Evolutionary conservation across 352 stramenopile species (phyloP).

Genomic region (Pythium coloratum): DNA sequence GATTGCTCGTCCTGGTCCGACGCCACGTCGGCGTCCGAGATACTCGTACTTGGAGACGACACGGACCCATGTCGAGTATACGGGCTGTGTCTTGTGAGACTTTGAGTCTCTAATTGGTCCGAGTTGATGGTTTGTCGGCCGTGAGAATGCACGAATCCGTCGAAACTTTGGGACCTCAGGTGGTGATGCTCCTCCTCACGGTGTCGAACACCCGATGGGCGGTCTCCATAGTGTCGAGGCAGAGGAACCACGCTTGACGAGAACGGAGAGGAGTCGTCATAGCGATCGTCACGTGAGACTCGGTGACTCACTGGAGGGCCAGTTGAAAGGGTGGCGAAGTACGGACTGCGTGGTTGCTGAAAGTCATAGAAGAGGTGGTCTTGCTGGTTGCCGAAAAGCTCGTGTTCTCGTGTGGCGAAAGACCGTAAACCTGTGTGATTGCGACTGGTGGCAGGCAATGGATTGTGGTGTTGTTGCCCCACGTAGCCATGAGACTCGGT

Average conservation of each 20-base stretch:
- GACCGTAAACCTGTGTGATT: neutral
- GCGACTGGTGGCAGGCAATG: neutral
- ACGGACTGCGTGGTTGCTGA: neutral
- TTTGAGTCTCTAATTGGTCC: neutral
- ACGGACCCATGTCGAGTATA: neutral
- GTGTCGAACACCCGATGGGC: neutral
- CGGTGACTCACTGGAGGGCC: neutral
- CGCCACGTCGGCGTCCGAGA: neutral
- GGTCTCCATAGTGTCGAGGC: neutral
- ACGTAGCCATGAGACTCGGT: no score
- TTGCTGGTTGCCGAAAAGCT: neutral
- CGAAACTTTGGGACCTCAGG: neutral
- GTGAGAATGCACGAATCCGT: neutral
- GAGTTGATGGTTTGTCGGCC: neutral
- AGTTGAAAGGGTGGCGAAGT: neutral
- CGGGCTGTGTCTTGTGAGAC: neutral
- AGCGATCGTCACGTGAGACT: no score
- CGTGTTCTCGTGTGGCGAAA: neutral
- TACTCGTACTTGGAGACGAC: neutral
- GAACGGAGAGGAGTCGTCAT: no score
- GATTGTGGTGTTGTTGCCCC: neutral
- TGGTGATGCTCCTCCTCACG: neutral
- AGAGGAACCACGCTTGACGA: neutral
- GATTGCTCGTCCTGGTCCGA: neutral
- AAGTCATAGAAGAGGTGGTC: neutral